Conservation (phyloP, 345 rosid species). For the Gynandropsis gynandra region DNA sequence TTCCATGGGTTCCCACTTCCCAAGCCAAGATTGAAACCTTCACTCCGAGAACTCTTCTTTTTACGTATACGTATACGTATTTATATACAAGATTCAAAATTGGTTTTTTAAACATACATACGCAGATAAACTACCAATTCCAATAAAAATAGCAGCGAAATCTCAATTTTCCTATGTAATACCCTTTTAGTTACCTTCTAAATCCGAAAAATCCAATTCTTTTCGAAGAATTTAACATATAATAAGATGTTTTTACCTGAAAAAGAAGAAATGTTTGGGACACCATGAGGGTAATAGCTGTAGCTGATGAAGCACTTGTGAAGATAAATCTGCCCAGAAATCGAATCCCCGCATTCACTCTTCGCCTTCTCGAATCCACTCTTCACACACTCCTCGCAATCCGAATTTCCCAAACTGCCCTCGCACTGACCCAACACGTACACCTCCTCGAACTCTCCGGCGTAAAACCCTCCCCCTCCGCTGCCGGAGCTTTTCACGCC, state of each 20-base stretch:
- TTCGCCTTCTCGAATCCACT: constrained; percentile 45
- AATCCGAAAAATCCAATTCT: not conserved
- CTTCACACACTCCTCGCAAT: constrained; percentile 61
- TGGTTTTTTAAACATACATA: no score
- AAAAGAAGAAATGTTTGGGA: constrained; percentile 38
- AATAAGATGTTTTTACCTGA: constrained; percentile 29
- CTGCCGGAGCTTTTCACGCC: constrained; percentile 32
- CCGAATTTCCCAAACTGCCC: constrained; percentile 53
- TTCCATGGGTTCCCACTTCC: no score
- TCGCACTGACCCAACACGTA: constrained; percentile 83
- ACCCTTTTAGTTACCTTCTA: not conserved
- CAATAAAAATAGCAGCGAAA: not conserved
- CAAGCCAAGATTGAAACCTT: no score
- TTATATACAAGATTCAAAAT: constrained; percentile 10
- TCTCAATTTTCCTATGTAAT: not conserved
- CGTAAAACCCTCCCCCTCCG: constrained; percentile 37
- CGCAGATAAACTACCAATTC: not conserved
- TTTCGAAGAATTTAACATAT: not conserved
- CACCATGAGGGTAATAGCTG: constrained; percentile 75
- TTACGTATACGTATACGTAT: constrained; percentile 1
- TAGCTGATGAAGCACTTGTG: constrained; percentile 75
- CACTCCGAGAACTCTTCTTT: no score
- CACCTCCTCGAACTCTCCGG: constrained; percentile 46
- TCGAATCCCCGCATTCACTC: constrained; percentile 53
- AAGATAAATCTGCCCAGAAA: constrained; percentile 62